Evolutionary conservation across 371 early-diverging fungal genomes (phyloP).

Genomic region (Syncephalastrum sp.): DNA sequence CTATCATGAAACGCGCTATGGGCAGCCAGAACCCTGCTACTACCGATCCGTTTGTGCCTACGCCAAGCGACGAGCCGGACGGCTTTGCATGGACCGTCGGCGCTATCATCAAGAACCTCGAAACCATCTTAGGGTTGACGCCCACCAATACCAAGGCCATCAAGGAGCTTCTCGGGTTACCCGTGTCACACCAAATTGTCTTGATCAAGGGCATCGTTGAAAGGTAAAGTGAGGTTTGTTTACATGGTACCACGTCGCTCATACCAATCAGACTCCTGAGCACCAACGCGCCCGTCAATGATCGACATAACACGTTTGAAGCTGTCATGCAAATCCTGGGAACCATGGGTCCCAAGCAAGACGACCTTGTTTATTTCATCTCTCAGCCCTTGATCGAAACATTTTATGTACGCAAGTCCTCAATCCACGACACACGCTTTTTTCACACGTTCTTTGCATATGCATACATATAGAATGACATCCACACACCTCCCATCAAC

Average conservation of each 20-base stretch:
- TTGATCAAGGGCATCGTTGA: slow-evolving; percentile 29
- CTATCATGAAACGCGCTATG: slow-evolving; percentile 3
- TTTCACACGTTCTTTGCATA: slow-evolving; percentile 1
- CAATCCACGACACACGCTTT: not conserved
- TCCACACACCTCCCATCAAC: slow-evolving; percentile 40
- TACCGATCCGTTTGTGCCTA: not conserved
- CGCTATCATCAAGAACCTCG: slow-evolving; percentile 32
- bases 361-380: slow-evolving; percentile 25
- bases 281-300: slow-evolving; percentile 34
- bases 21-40: not conserved
- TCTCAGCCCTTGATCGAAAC: slow-evolving; percentile 28
- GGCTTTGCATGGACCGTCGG: slow-evolving; percentile 32
- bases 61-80: slow-evolving; percentile 18
- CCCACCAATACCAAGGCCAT: slow-evolving; percentile 28
- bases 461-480: slow-evolving; percentile 29
- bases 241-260: not conserved
- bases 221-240: slow-evolving; percentile 22
- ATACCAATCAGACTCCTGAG: slow-evolving; percentile 27
- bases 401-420: slow-evolving; percentile 27
- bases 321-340: slow-evolving; percentile 42
- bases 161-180: slow-evolving; percentile 26
- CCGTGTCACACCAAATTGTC: slow-evolving; percentile 26
- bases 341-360: slow-evolving; percentile 29
- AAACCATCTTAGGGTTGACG: slow-evolving; percentile 23
- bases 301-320: slow-evolving; percentile 46